phyloP scores from a whole-genome alignment of 2,329 filamentous ascomycete species.

The Aspergillus luchuensis region DNA sequence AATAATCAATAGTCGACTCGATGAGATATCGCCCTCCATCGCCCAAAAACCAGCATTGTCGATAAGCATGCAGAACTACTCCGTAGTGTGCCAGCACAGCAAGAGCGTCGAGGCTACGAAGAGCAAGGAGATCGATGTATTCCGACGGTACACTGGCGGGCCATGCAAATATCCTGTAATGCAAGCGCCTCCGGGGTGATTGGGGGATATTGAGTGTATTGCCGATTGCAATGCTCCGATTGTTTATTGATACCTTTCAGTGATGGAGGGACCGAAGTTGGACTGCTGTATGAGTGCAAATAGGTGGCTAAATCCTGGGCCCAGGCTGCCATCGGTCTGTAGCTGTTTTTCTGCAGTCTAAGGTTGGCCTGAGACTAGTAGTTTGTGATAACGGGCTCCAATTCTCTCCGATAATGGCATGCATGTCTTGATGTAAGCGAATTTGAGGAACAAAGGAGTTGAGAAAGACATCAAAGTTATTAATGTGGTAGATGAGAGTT shows the following conservation, averaged over 20 bases:
- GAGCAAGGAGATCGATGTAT: conserved; percentile 31
- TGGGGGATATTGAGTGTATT: neutral
- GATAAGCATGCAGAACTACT: conserved; percentile 35
- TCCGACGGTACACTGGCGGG: conserved; percentile 34
- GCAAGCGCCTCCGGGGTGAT: neutral
- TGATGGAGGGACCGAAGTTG: neutral
- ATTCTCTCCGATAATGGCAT: conserved; percentile 1
- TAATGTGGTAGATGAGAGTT: conserved; percentile 12
- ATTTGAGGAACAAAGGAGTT: conserved; percentile 16
- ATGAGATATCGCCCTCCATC: conserved; percentile 30
- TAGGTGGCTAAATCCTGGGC: neutral
- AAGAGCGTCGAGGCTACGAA: conserved; percentile 37
- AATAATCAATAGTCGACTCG: conserved; percentile 18
- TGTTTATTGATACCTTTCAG: neutral
- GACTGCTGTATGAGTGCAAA: neutral
- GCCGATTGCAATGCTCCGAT: neutral
- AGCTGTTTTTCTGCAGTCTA: neutral
- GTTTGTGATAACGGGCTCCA: conserved; percentile 13
- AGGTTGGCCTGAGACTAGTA: neutral
- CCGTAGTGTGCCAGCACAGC: conserved; percentile 42
- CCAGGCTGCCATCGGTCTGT: neutral
- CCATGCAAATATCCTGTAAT: neutral
- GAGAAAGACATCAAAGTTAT: conserved; percentile 14
- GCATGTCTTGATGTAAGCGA: conserved; percentile 16
- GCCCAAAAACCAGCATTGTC: conserved; percentile 37